A percentile compares a stretch with the other conserved stretches of the same genome.
Evolutionary conservation across 768 basidiomycete genomes (phyloP).

Genomic region (Boletus huronensis): DNA sequence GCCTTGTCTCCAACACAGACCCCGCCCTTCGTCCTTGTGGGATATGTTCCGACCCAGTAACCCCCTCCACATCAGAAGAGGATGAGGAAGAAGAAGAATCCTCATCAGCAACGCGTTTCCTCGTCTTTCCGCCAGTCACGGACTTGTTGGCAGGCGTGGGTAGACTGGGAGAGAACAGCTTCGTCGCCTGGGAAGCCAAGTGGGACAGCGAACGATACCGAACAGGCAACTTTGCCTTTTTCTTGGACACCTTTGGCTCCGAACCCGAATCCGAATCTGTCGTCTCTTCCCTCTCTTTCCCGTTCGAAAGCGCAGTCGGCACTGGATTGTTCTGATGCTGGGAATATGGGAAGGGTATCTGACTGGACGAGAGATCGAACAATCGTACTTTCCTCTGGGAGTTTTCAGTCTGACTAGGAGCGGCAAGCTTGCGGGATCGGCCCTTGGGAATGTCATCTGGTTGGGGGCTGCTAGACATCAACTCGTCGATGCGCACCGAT

Average conservation of each 20-base stretch:
- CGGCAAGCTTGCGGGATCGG: not conserved
- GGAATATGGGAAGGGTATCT: conserved; percentile 53
- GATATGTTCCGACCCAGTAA: conserved; percentile 48
- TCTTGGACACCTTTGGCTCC: conserved; percentile 16
- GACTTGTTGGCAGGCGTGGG: conserved; percentile 32
- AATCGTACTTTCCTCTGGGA: conserved; percentile 29
- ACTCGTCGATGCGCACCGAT: conserved; percentile 27
- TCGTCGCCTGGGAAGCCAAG: conserved; percentile 36
- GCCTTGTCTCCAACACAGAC: conserved; percentile 24
- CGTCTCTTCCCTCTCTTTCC: conserved; percentile 36
- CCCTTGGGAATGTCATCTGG: not conserved
- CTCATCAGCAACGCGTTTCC: conserved; percentile 9
- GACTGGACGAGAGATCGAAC: conserved; percentile 53
- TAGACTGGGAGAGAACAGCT: conserved; percentile 36
- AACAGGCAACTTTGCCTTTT: conserved; percentile 9
- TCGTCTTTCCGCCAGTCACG: conserved; percentile 26
- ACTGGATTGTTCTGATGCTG: conserved; percentile 32
- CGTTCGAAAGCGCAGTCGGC: conserved; percentile 9
- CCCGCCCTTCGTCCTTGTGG: conserved; percentile 58
- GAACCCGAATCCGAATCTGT: conserved; percentile 29
- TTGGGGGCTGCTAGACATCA: conserved; percentile 33
- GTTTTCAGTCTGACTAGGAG: not conserved
- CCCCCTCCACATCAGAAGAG: conserved; percentile 38
- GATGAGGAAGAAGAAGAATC: conserved; percentile 39
- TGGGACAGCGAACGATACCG: conserved; percentile 51